Base-by-base conservation (phyloP, 768 basidiomycete species). In the Lentinula aciculospora region DNA sequence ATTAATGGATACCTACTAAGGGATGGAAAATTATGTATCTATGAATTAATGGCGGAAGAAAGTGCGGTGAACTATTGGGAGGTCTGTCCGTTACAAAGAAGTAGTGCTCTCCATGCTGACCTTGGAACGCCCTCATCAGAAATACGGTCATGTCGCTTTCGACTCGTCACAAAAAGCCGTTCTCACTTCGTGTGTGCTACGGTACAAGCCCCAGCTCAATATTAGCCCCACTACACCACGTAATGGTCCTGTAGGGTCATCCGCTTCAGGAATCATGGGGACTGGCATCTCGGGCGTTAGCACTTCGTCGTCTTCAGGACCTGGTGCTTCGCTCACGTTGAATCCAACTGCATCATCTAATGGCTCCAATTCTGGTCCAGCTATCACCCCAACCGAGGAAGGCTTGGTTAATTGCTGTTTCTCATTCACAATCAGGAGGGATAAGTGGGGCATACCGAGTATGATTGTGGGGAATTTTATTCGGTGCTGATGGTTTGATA, bases 51-150 rank as follows among this genome's bases (percentile, higher is more conserved):
- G 95, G 89, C 94, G 0, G 96, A 99, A 70, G 94, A 96, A 68
- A 89, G 87, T 1, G 94, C 94, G 2, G 94, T 97, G 40, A 94
- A 95, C 68, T 98, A 97, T 66, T 98, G 94, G 93, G 95, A 98
- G 85, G 93, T 89, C 1, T 42, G 51, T 53, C 34, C 13, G 2
- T 23, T 39, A 17, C 4, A 17, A 39, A 15, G 23, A 25, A n/a
- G n/a, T n/a, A n/a, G n/a, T 25, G 15, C 6, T 27, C n/a, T 32
- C 32, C 25, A 17, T 44, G 6, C 39, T 28, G 42, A 32, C 31
- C 34, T 19, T 45, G 12, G 7, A 23, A 34, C 6, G 5, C 31
- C 29, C 25, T 25, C 42, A n/a, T 9, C 69, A 94, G 90, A 94
- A 97, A 88, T 97, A 97, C 66, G 94, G 93, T 56, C 84, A 89